phyloP scores from a whole-genome alignment of 768 basidiomycete species.

The Cytidiella melzeri region DNA sequence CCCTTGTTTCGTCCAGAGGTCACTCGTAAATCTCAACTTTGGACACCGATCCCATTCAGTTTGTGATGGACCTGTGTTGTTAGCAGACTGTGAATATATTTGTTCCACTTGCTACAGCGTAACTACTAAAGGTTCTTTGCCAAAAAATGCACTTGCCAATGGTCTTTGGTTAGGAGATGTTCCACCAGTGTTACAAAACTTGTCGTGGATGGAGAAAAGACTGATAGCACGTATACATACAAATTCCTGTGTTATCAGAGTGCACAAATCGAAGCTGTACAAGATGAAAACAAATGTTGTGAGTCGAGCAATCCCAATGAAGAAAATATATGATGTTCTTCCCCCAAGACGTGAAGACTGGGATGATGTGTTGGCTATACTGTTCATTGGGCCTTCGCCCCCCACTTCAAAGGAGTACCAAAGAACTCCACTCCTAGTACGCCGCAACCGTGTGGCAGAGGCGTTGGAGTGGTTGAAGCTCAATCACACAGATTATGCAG shows the following conservation, averaged over 20 bases:
- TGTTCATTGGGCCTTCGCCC: conserved; percentile 25
- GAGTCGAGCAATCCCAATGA: conserved; percentile 26
- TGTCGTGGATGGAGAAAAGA: conserved; percentile 28
- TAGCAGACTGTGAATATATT: background rate
- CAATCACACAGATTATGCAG: background rate
- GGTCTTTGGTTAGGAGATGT: conserved; percentile 32
- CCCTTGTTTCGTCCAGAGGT: background rate
- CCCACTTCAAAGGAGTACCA: conserved; percentile 23
- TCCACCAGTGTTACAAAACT: conserved; percentile 20
- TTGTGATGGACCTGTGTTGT: conserved; percentile 1
- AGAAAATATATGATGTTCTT: conserved; percentile 26
- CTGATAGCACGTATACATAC: conserved; percentile 19
- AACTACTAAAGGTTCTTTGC: background rate
- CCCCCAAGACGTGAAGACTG: conserved; percentile 30
- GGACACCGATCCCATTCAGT: background rate
- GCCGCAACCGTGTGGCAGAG: conserved; percentile 4
- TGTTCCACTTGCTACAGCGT: background rate
- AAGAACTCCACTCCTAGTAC: conserved; percentile 16
- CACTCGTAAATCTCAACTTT: background rate
- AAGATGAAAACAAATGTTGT: conserved; percentile 33
- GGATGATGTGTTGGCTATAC: conserved; percentile 24
- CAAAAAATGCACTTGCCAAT: conserved; percentile 24
- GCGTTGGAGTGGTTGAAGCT: conserved; percentile 7
- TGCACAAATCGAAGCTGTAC: conserved; percentile 6
- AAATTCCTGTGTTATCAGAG: conserved; percentile 16